phyloP scores from a whole-genome alignment of 2,329 filamentous ascomycete genomes.

The Alternaria viburni region DNA sequence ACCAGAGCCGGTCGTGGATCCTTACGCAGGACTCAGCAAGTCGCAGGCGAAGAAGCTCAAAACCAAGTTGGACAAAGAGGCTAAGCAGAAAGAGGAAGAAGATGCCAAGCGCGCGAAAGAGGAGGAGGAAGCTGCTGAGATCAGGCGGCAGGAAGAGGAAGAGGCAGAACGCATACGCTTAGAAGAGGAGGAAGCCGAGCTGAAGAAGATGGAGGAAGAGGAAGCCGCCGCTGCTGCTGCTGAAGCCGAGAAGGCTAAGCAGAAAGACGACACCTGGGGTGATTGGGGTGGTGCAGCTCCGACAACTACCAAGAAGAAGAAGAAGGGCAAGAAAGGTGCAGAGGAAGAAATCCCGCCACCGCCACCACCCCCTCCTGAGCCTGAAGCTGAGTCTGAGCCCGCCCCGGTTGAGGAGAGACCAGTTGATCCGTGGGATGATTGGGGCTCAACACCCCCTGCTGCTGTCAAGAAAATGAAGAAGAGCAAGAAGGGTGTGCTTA shows the following conservation, averaged over 20 bases:
- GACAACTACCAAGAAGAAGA: conserved; percentile 40
- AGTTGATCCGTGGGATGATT: conserved; percentile 37
- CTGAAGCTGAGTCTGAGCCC: conserved; percentile 37
- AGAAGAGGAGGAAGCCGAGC: conserved; percentile 34
- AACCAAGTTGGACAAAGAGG: conserved; percentile 46
- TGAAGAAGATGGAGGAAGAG: conserved; percentile 32
- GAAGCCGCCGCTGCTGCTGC: conserved; percentile 29
- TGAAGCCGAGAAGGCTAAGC: conserved; percentile 35
- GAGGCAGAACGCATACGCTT: conserved; percentile 35
- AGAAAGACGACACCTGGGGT: conserved; percentile 44
- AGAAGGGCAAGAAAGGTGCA: conserved; percentile 40
- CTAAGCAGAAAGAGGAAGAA: conserved; percentile 23
- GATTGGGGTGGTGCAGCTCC: conserved; percentile 37
- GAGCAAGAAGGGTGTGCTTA: conserved; percentile 46
- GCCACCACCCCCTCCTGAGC: conserved; percentile 45
- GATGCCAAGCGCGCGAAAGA: conserved; percentile 25
- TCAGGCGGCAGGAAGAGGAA: conserved; percentile 27
- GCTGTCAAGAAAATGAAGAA: conserved; percentile 39
- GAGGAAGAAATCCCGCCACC: conserved; percentile 32
- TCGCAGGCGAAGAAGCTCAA: conserved; percentile 39
- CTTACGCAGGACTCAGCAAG: conserved; percentile 39
- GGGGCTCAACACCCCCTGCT: conserved; percentile 22
- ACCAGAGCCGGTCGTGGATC: conserved; percentile 49
- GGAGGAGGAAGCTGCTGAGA: conserved; percentile 31
- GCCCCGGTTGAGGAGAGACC: conserved; percentile 29